A percentile compares a stretch with the other conserved stretches of the same genome.
Conservation (phyloP, 2,329 filamentous ascomycete species). For the Mariannaea sp. region DNA sequence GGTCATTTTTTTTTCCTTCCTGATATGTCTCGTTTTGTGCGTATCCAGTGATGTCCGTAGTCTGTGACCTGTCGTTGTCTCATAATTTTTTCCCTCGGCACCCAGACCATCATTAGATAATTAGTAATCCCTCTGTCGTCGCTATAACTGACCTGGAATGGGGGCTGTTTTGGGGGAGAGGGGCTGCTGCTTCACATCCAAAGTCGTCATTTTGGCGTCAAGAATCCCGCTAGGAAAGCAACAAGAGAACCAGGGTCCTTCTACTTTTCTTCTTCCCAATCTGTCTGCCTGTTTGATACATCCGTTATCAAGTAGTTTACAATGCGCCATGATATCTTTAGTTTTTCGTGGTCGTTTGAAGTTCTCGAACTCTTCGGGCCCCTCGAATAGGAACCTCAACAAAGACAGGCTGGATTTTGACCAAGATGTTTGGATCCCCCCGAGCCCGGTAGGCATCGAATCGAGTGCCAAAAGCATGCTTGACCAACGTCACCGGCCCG, state of each 20-base stretch:
- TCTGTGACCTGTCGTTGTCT: not conserved
- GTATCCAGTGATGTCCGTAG: too few species aligned
- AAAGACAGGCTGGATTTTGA: not conserved
- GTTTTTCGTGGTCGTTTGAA: too few species aligned
- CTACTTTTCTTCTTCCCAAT: not conserved
- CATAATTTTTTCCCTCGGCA: not conserved
- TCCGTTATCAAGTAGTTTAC: too few species aligned
- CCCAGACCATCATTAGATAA: too few species aligned
- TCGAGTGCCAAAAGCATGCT: conserved; percentile 25
- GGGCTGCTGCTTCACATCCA: conserved; percentile 14
- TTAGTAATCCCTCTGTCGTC: not conserved
- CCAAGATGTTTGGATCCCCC: conserved; percentile 23
- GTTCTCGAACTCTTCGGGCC: too few species aligned
- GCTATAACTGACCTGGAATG: not conserved
- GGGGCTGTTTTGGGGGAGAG: conserved; percentile 9
- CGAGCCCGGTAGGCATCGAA: too few species aligned
- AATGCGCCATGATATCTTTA: too few species aligned
- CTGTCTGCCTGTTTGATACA: too few species aligned
- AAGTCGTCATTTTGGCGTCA: conserved; percentile 35
- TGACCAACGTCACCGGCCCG: conserved; percentile 36
- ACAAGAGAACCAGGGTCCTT: not conserved
- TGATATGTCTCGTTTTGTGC: too few species aligned
- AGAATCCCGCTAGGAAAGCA: conserved; percentile 35
- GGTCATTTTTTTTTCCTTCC: too few species aligned
- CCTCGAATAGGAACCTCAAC: not conserved